Evolutionary conservation across 768 basidiomycete species (phyloP), one percentile per base, ranked within the genome.

Genomic region (Lactarius quietus): DNA sequence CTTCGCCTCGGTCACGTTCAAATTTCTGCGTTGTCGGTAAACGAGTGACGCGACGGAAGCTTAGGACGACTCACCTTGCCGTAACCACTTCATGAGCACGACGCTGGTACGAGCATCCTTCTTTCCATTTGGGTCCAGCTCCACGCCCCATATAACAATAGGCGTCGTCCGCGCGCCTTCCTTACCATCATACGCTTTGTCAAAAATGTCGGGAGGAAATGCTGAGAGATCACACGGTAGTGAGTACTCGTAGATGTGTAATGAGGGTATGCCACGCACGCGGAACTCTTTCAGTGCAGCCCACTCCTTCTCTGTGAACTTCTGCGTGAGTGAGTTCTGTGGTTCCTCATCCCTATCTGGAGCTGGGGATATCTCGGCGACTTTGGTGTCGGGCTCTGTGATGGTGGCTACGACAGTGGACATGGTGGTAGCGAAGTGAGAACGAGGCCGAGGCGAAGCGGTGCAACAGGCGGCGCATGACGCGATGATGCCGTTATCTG

Each of bases 11-110:
- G 68, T 57, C 28, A 82, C 72, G 68, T 79, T 81, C 69, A 89
- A 28, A 18, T 61, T 41, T 39, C 64, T 65, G 39, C 86, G 51
- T 20, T 57, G 23, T 31, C 26, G 29, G 20, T 36, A 26, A 61
- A 63, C 51, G 45, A 9, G 20, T 36, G 14, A 36, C 3, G 7
- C 1, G 3, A 23, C 1, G 18, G 6, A 48, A n/a, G 29, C 3
- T 8, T 45, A 28, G 38, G 52, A 29, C 36, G n/a, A 53, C 74
- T 39, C 70, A 86, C 89, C 88, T 83, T 6, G 92, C 92, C 63
- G 88, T 82, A 35, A 92, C 78, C 93, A 93, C 72, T 93, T 92
- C 83, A 92, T 84, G 41, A 93, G 79, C 10, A 93, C 71, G 36
- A 93, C 89, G 70, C 88, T 91, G 64, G 85, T 83, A 9, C 83